These are phyloP conservation scores for Fagopyrum tataricum DNA, from an alignment of 148 eudicot genomes.

Conservation along the genomic window DNA sequence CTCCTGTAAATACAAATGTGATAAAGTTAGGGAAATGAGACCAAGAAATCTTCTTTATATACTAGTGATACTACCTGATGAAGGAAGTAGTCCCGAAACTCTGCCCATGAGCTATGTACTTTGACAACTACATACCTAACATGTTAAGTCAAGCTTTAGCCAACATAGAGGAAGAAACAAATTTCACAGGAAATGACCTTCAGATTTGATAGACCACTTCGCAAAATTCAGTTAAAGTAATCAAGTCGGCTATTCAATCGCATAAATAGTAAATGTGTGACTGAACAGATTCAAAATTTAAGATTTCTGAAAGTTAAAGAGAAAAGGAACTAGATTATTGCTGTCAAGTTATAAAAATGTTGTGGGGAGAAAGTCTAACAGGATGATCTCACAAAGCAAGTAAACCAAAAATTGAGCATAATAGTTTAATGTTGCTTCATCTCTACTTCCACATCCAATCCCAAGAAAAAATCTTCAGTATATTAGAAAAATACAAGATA, in stretches of 20 bases:
- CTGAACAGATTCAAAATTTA: not conserved
- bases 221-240: not conserved
- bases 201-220: not conserved
- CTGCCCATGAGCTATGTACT: constrained; percentile 81
- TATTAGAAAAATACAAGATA: too few relatives aligned
- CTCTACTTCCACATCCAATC: too few relatives aligned
- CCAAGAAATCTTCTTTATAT: constrained; percentile 1
- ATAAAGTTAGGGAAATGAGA: not conserved
- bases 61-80: constrained; percentile 44
- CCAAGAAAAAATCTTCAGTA: too few relatives aligned
- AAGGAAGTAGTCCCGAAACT: constrained; percentile 68
- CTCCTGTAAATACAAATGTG: constrained; percentile 30
- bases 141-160: constrained; percentile 27
- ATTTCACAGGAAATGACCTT: not conserved
- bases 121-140: constrained; percentile 87
- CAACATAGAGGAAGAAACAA: constrained; percentile 4
- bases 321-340: not conserved
- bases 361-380: too few relatives aligned
- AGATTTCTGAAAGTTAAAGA: not conserved
- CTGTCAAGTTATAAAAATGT: not conserved
- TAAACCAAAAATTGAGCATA: too few relatives aligned
- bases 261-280: not conserved
- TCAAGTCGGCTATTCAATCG: not conserved
- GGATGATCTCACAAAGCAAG: too few relatives aligned
- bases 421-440: too few relatives aligned